Percentiles rank a stretch among this genome's conserved stretches.
Conservation (phyloP, 2,329 filamentous ascomycete genomes). For the Epichloe uncinata region DNA sequence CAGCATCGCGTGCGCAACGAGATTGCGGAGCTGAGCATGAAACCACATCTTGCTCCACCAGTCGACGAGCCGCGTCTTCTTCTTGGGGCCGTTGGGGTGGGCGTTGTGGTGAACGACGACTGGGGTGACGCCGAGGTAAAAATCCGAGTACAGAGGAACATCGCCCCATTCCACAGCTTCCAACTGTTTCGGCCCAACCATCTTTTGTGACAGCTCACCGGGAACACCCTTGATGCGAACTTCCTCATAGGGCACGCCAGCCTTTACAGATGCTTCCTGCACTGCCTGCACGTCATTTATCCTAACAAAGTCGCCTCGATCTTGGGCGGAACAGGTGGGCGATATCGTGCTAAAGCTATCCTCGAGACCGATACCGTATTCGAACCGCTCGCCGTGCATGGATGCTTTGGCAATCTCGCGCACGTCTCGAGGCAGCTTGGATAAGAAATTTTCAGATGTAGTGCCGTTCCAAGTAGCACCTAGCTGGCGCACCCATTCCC, state of each 20-base stretch:
- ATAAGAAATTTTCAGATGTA: conserved; percentile 5
- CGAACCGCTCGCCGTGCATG: conserved; percentile 18
- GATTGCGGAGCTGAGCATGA: conserved; percentile 17
- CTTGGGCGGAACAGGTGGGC: conserved; percentile 16
- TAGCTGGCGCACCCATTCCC: conserved; percentile 18
- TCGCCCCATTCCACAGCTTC: conserved; percentile 16
- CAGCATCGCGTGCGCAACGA: conserved; percentile 15
- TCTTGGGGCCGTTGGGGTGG: conserved; percentile 21
- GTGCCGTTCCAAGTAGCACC: conserved; percentile 20
- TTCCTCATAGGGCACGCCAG: conserved; percentile 5
- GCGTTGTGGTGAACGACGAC: conserved; percentile 26
- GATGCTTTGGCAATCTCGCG: conserved; percentile 16
- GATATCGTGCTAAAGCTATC: conserved; percentile 25
- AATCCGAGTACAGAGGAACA: conserved; percentile 22
- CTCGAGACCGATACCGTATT: conserved; percentile 26
- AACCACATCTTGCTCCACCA: conserved; percentile 27
- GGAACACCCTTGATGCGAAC: conserved; percentile 17
- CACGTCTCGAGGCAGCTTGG: conserved; percentile 9
- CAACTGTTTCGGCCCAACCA: background rate
- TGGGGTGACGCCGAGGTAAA: conserved; percentile 22
- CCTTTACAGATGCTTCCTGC: conserved; percentile 13
- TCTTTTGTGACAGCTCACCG: conserved; percentile 11
- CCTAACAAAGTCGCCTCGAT: conserved; percentile 22
- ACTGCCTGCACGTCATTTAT: conserved; percentile 15
- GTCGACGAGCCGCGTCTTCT: conserved; percentile 17